Base-by-base conservation (phyloP, 768 basidiomycete species). In the Polyporus arcularius region DNA sequence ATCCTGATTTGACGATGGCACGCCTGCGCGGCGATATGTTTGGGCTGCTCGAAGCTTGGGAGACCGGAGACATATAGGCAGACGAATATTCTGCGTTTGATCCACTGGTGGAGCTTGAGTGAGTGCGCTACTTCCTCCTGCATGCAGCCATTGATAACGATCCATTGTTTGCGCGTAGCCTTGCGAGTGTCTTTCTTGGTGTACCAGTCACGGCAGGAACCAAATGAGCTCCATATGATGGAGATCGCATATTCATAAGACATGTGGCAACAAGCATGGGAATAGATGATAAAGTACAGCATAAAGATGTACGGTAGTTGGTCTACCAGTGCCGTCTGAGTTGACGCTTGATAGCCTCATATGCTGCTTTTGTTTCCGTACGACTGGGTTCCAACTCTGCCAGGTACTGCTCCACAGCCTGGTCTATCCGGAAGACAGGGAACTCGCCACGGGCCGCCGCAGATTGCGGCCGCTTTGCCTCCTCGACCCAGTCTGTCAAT, bases 401-500 rank as follows among this genome's bases (percentile, higher is more conserved):
- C 26, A 93, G 76, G 72, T 94, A 94, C 70, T 88, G 85, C 21
- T 88, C 87, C 42, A 92, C 80, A 0, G 88, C 85, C 45, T 78
- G 72, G 70, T 94, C 89, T 67, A 94, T 85, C 53, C 89, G 81
- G 51, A 86, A 88, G 32, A 86, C 92, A 12, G 92, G 92, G 72
- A 94, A 85, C 68, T 90, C 89, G 35, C 80, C 80, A 48, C 83
- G 79, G 30, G 83, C 76, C 47, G 81, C 74, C 12, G 78, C 79
- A n/a, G 89, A 83, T 62, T 89, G 88, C 3, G 90, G 86, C 58
- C 89, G 81, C 66, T 80, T 85, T n/a, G 82, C 87, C 58, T 88
- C 89, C 57, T 88, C 84, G 35, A 93, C 70, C 92, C 92, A 94
- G 67, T 94, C 92, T 21, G 77, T 79, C 16, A 94, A 73, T n/a